Percentiles rank a stretch among this genome's conserved stretches.
These are phyloP conservation scores for Arachis stenosperma DNA, from an alignment of 306 rosid species.

Conservation along the genomic window DNA sequence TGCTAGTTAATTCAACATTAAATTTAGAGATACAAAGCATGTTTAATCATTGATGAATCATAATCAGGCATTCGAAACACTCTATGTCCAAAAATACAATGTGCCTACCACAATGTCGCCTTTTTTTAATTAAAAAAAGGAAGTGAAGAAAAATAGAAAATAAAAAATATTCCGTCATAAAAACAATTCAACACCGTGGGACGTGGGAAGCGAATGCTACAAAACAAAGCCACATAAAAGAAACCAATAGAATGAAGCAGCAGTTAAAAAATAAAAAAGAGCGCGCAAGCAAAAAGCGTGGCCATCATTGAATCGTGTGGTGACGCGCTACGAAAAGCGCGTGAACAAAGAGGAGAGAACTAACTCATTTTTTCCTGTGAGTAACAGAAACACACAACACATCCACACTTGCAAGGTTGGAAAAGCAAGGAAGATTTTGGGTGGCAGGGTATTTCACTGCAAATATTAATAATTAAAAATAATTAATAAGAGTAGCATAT, in stretches of 20 bases:
- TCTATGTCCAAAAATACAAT: background rate
- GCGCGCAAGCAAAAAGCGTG: constrained; percentile 26
- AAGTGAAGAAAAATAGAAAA: background rate
- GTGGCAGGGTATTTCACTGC: constrained; percentile 43
- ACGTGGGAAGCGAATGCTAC: background rate
- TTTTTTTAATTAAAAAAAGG: no score
- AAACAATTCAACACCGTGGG: background rate
- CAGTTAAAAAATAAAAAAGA: constrained; percentile 24
- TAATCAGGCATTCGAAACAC: constrained; percentile 31
- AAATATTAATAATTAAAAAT: background rate
- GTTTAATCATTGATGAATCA: constrained; percentile 49
- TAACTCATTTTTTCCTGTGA: constrained; percentile 15
- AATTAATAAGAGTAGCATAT: background rate
- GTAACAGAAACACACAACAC: constrained; percentile 37
- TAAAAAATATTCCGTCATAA: background rate
- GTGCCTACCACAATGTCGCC: constrained; percentile 15
- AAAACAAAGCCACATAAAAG: background rate
- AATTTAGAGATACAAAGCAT: constrained; percentile 33
- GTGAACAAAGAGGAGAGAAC: constrained; percentile 42
- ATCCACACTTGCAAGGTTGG: constrained; percentile 52
- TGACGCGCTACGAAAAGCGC: constrained; percentile 35
- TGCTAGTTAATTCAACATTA: constrained; percentile 28
- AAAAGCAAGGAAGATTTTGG: constrained; percentile 63
- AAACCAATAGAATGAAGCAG: background rate
- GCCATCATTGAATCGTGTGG: constrained; percentile 32